These are phyloP conservation scores for Nicotiana benthamiana DNA, from an alignment of 257 asterid genomes.

Conservation along the genomic window DNA sequence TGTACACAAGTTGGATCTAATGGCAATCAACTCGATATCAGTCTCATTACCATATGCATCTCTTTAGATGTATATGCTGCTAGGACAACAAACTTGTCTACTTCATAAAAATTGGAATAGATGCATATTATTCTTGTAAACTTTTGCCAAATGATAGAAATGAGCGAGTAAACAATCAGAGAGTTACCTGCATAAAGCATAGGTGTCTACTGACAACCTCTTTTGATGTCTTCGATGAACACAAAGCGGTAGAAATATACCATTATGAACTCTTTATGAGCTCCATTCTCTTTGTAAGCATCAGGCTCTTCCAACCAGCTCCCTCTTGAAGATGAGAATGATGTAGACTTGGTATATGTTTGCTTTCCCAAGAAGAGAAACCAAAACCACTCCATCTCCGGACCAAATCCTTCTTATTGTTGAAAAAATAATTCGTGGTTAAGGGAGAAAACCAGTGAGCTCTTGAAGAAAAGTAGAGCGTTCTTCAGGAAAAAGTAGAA, in stretches of 20 bases:
- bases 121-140: neutral
- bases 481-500: neutral
- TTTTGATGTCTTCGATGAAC: neutral
- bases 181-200: neutral
- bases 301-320: neutral
- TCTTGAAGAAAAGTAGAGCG: neutral
- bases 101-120: neutral
- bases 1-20: neutral
- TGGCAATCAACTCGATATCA: neutral
- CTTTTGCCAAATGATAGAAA: neutral
- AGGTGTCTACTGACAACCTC: neutral
- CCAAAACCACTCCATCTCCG: neutral
- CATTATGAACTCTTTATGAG: neutral
- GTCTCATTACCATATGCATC: neutral
- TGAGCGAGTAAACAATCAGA: neutral
- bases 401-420: neutral
- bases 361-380: neutral
- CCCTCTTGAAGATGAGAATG: neutral
- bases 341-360: neutral
- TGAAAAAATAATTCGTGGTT: neutral
- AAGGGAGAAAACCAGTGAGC: conserved; percentile 1
- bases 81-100: neutral
- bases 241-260: neutral
- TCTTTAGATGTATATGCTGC: neutral
- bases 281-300: neutral